A percentile compares a stretch with the other conserved stretches of the same genome.
phyloP scores from a whole-genome alignment of 768 basidiomycete genomes.

The Tricholoma flavovirens region DNA sequence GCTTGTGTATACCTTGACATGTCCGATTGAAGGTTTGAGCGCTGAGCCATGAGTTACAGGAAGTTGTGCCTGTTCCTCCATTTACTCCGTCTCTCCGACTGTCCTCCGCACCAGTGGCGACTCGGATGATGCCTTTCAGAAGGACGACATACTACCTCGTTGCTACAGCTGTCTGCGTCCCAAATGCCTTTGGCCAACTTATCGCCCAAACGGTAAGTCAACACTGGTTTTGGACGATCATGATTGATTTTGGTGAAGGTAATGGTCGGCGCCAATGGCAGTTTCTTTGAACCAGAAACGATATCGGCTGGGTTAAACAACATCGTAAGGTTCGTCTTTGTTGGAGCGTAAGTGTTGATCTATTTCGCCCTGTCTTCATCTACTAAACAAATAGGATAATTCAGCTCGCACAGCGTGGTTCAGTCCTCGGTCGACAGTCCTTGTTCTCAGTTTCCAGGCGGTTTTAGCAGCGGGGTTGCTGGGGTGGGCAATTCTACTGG shows the following conservation, averaged over 20 bases:
- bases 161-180: neutral
- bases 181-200: neutral
- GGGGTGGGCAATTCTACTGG: slow-evolving; percentile 17
- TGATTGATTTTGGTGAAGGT: neutral
- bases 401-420: slow-evolving; percentile 35
- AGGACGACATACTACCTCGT: neutral
- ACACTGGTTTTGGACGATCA: neutral
- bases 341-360: slow-evolving; percentile 25
- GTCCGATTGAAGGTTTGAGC: no score
- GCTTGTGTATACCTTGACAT: no score
- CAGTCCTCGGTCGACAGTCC: slow-evolving; percentile 32
- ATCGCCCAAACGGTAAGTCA: neutral
- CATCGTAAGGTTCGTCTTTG: slow-evolving; percentile 33
- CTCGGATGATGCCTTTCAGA: neutral
- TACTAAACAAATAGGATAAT: neutral
- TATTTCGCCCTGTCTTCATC: neutral
- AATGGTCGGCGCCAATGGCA: neutral
- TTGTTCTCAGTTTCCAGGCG: slow-evolving; percentile 32
- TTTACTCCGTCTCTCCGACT: neutral
- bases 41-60: neutral
- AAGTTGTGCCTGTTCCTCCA: neutral
- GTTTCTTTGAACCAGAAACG: neutral
- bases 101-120: neutral
- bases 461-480: slow-evolving; percentile 34
- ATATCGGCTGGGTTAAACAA: neutral